Evolutionary conservation across 1,284 basidiomycete species (phyloP).

Genomic region (Moesziomyces antarcticus): DNA sequence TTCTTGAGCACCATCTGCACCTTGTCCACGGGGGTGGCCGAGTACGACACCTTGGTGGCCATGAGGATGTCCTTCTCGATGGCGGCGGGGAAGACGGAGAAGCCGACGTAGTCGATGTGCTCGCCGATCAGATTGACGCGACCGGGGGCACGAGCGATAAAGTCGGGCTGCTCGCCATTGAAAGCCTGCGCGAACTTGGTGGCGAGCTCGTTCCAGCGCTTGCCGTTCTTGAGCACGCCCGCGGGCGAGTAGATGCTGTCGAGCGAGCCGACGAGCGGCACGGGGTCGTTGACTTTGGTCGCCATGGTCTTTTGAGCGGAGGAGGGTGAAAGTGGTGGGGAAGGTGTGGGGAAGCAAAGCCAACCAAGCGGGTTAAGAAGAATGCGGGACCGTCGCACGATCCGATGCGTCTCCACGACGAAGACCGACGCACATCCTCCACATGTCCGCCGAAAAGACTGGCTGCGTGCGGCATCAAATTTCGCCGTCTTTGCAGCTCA

Average conservation of each 20-base stretch:
- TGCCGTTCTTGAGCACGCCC: slow-evolving; percentile 40
- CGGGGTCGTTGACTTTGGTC: slow-evolving; percentile 43
- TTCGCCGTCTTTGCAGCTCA: no score
- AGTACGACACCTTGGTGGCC: slow-evolving; percentile 52
- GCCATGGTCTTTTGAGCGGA: slow-evolving; percentile 6
- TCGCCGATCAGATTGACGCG: slow-evolving; percentile 67
- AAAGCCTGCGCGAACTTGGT: slow-evolving; percentile 41
- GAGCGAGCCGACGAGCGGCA: slow-evolving; percentile 55
- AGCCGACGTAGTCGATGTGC: slow-evolving; percentile 65
- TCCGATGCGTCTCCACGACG: background rate
- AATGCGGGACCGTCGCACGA: background rate
- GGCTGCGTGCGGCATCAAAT: no score
- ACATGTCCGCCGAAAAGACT: background rate
- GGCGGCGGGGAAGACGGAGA: slow-evolving; percentile 64
- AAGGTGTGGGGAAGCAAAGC: background rate
- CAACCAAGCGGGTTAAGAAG: background rate
- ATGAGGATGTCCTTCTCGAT: slow-evolving; percentile 67
- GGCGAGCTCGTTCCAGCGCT: slow-evolving; percentile 53
- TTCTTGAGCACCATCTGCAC: slow-evolving; percentile 53
- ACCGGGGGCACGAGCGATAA: slow-evolving; percentile 65
- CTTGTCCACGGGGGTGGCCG: slow-evolving; percentile 3
- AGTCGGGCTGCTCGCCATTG: slow-evolving; percentile 38
- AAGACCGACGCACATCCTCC: slow-evolving; percentile 5
- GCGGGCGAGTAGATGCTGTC: slow-evolving; percentile 56
- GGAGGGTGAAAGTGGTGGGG: no score